A percentile compares a stretch with the other conserved stretches of the same genome.
These are phyloP conservation scores for Angophora floribunda DNA, from an alignment of 345 rosid species.

Conservation along the genomic window DNA sequence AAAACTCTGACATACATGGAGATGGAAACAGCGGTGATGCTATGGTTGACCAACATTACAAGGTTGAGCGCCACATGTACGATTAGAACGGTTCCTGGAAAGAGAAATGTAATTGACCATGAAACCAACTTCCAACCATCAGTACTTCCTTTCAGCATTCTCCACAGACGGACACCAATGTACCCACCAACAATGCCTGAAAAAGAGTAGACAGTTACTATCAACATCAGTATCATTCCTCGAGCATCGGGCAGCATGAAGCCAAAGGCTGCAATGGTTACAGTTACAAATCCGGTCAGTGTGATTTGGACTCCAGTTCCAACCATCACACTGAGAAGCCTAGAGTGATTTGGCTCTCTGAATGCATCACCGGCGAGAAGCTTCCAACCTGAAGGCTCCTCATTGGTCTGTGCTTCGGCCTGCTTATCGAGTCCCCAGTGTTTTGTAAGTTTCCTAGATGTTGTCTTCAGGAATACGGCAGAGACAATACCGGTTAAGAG, in stretches of 20 bases:
- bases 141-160: not conserved
- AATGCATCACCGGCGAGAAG: not conserved
- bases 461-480: not conserved
- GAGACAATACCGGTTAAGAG: not conserved
- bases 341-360: not conserved
- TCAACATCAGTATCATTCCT: not conserved
- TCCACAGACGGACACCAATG: not conserved
- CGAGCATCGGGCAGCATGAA: not conserved
- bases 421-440: conserved; percentile 67
- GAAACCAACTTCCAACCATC: conserved; percentile 1
- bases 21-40: not conserved
- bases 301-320: not conserved
- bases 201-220: not conserved
- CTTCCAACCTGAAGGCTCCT: conserved; percentile 53
- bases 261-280: not conserved
- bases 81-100: not conserved
- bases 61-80: not conserved
- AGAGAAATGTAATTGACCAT: not conserved
- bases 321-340: conserved; percentile 1
- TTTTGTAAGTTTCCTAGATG: not conserved
- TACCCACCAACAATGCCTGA: not conserved
- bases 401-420: conserved; percentile 63
- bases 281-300: not conserved
- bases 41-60: not conserved
- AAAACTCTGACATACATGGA: not conserved